Evolutionary conservation across 2,329 filamentous ascomycete genomes (phyloP).

Genomic region (Emergomyces pasteurianus): DNA sequence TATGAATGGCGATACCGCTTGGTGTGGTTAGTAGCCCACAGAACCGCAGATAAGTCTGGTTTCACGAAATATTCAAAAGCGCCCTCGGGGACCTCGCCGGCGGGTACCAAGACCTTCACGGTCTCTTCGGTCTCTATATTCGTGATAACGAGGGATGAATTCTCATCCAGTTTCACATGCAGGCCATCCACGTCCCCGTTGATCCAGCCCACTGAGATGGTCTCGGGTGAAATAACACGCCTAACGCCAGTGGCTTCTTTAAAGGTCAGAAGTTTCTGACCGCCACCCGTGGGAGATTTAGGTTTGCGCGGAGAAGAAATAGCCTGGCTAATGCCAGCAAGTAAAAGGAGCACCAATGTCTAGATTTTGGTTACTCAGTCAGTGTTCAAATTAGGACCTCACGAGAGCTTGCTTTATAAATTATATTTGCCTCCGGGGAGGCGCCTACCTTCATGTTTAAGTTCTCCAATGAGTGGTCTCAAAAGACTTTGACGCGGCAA

Average conservation of each 20-base stretch:
- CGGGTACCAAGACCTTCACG: slow-evolving; percentile 45
- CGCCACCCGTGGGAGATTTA: slow-evolving; percentile 44
- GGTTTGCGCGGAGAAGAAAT: slow-evolving; percentile 43
- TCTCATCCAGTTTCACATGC: slow-evolving; percentile 42
- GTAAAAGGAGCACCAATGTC: slow-evolving; percentile 5
- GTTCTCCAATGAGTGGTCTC: background rate
- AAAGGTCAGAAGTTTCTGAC: slow-evolving; percentile 46
- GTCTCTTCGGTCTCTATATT: slow-evolving; percentile 49
- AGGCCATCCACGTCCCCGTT: slow-evolving; percentile 48
- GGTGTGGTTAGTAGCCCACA: slow-evolving; percentile 54
- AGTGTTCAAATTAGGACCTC: background rate
- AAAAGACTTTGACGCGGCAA: background rate
- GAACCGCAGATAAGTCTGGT: slow-evolving; percentile 45
- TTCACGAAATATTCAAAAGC: slow-evolving; percentile 51
- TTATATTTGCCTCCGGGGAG: background rate
- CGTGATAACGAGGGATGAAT: slow-evolving; percentile 46
- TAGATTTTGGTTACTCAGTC: background rate
- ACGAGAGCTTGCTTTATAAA: background rate
- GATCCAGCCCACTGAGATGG: slow-evolving; percentile 46
- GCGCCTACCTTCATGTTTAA: background rate
- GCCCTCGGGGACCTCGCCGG: slow-evolving; percentile 45
- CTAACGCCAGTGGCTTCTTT: slow-evolving; percentile 39
- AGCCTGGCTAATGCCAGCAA: slow-evolving; percentile 17
- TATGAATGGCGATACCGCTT: slow-evolving; percentile 59
- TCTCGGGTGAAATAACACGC: slow-evolving; percentile 37